A percentile compares a stretch with the other conserved stretches of the same genome.
Evolutionary conservation across 2,329 filamentous ascomycete species (phyloP).

Genomic region (Aspergillus ustus): DNA sequence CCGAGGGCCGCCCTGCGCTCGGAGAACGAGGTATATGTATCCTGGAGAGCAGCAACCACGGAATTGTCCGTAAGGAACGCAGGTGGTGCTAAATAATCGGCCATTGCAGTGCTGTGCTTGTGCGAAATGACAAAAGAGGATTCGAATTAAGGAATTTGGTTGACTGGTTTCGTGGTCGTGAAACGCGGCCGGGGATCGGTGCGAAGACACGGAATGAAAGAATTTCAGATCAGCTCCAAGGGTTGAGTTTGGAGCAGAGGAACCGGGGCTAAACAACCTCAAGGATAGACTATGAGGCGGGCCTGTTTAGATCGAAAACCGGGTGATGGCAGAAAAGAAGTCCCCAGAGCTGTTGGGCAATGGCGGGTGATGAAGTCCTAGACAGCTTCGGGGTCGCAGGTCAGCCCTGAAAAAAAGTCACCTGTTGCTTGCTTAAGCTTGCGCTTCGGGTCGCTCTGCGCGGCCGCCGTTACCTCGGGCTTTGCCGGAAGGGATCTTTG

Average conservation of each 20-base stretch:
- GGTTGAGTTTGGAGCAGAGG: conserved; percentile 27
- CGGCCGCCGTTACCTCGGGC: conserved; percentile 28
- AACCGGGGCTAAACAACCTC: conserved; percentile 16
- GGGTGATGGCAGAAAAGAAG: conserved; percentile 18
- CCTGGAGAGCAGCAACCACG: conserved; percentile 69
- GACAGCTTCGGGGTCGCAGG: conserved; percentile 22
- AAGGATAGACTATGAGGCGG: conserved; percentile 26
- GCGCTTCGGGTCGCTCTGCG: conserved; percentile 36
- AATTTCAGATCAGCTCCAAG: conserved; percentile 37
- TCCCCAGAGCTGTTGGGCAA: conserved; percentile 16
- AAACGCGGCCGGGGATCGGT: conserved; percentile 29
- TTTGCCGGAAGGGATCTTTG: conserved; percentile 21
- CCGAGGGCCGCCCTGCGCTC: conserved; percentile 87
- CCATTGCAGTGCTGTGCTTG: conserved; percentile 39
- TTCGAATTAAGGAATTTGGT: conserved; percentile 11
- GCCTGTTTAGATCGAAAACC: conserved; percentile 28
- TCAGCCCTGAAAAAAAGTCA: conserved; percentile 39
- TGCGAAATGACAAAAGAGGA: conserved; percentile 10
- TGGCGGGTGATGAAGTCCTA: conserved; percentile 15
- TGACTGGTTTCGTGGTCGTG: conserved; percentile 31
- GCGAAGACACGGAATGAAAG: conserved; percentile 29
- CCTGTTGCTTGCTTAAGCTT: conserved; percentile 31
- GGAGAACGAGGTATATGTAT: conserved; percentile 80
- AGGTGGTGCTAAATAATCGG: conserved; percentile 54
- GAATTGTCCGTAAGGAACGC: conserved; percentile 76